Conservation (phyloP, 257 asterid species). For the Primulina eburnea region DNA sequence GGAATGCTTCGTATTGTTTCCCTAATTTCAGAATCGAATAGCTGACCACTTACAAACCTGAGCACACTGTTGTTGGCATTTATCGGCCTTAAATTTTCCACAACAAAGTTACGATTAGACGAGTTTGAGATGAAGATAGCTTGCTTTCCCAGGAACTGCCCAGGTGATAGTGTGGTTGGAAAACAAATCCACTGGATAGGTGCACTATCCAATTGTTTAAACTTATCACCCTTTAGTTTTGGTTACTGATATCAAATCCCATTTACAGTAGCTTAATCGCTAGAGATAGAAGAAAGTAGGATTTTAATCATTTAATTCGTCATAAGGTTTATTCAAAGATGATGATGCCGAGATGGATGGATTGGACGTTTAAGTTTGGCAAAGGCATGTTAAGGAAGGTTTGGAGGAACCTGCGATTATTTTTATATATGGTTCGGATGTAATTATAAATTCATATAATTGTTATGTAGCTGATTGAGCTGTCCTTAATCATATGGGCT, state of each 20-base stretch:
- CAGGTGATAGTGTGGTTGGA: neutral
- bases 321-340: neutral
- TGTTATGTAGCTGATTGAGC: neutral
- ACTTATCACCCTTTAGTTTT: neutral
- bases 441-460: too few relatives aligned
- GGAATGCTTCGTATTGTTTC: neutral
- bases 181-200: neutral
- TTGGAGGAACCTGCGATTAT: neutral
- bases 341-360: neutral
- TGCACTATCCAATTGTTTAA: neutral
- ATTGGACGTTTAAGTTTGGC: neutral
- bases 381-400: neutral
- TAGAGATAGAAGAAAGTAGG: neutral
- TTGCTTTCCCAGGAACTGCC: conserved; percentile 4
- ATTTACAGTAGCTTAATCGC: too few relatives aligned
- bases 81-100: neutral
- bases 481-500: neutral
- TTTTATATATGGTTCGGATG: too few relatives aligned
- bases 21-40: neutral
- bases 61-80: neutral
- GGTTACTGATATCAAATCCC: too few relatives aligned
- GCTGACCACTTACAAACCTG: neutral
- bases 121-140: conserved; percentile 1
- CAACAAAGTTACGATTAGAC: neutral
- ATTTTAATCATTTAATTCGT: neutral